Evolutionary conservation across 306 rosid species (phyloP), one percentile per base, ranked within the genome.

Genomic region (Datisca glomerata): DNA sequence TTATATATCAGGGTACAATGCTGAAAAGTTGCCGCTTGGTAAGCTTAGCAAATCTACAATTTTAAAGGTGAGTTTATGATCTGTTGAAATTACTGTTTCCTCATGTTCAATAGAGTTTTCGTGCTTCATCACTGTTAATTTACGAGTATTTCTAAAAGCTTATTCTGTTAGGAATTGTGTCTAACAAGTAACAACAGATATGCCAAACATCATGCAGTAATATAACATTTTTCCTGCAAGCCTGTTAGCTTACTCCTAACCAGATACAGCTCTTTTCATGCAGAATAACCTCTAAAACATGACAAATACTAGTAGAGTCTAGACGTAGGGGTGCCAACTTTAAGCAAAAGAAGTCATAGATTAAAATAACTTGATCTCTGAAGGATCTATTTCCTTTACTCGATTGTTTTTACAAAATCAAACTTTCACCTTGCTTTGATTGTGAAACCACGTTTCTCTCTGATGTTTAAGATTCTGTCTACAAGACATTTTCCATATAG

Each of bases 21-120:
- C 98, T 24, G 74, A 80, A 53, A 89, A 89, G 69, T 64, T 84
- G 64, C 96, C 96, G 37, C 98, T 89, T 21, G 98, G 96, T 50
- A 89, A 80, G 72, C 91, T 84, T 41, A 80, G 98, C 74, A 89
- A 74, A 75, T 68, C 93, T 61, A 84, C 93, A 61, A 78, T 89
- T 73, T 60, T 69, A 41, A 89, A 78, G 93, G 98, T 72, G 54
- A 54, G 72, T 38, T 45, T 43, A 49, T 18, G 28, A 28, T 28
- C 19, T 29, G 41, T 53, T 23, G 21, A 15, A 34, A 21, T 35
- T n/a, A n/a, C n/a, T n/a, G n/a, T n/a, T n/a, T n/a, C n/a, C n/a
- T 19, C 33, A 15, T 41, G 41, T 10, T 41, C 6, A 9, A 24
- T 31, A 31, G n/a, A 31, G n/a, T 8, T 31, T 31, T 2, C n/a